phyloP scores from a whole-genome alignment of 495 filamentous ascomycete species.

The Sphaerosporella brunnea region DNA sequence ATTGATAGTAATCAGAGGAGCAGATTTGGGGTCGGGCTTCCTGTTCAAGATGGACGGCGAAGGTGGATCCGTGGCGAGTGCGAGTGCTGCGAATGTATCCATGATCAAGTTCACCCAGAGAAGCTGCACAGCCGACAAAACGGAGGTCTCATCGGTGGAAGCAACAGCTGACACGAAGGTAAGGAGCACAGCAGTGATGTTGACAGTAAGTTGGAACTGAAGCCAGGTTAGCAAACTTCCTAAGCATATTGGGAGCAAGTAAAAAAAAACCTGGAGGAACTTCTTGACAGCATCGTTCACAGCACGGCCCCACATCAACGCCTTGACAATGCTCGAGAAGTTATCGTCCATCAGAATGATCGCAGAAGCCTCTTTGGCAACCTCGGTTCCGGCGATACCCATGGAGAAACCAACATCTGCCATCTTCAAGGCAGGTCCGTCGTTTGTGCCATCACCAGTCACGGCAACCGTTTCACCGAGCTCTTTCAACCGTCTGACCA shows the following conservation, averaged over 20 bases:
- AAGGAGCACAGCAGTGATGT: slow-evolving; percentile 71
- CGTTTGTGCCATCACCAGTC: slow-evolving; percentile 85
- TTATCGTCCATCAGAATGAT: slow-evolving; percentile 92
- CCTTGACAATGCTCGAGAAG: slow-evolving; percentile 77
- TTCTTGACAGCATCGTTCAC: slow-evolving; percentile 84
- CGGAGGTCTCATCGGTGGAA: slow-evolving; percentile 44
- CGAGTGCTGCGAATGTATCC: slow-evolving; percentile 90
- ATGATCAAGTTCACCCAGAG: slow-evolving; percentile 89
- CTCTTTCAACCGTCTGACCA: slow-evolving; percentile 65
- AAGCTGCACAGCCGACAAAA: slow-evolving; percentile 70
- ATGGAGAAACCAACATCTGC: slow-evolving; percentile 87
- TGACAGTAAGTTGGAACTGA: slow-evolving; percentile 85
- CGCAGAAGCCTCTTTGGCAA: slow-evolving; percentile 83
- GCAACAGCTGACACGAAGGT: slow-evolving; percentile 68
- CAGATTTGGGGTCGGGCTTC: slow-evolving; percentile 57
- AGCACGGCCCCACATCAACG: slow-evolving; percentile 71
- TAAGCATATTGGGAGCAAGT: neutral
- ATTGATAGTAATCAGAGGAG: slow-evolving; percentile 54
- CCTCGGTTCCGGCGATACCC: slow-evolving; percentile 79
- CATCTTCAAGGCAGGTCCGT: slow-evolving; percentile 70
- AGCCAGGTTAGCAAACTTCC: slow-evolving; percentile 9
- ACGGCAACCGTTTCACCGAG: slow-evolving; percentile 83
- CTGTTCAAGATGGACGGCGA: slow-evolving; percentile 51
- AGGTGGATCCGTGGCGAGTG: slow-evolving; percentile 73
- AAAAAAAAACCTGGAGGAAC: slow-evolving; percentile 50